Evolutionary conservation across 805 yeast genomes (phyloP).

Genomic region (Pichia manshurica): DNA sequence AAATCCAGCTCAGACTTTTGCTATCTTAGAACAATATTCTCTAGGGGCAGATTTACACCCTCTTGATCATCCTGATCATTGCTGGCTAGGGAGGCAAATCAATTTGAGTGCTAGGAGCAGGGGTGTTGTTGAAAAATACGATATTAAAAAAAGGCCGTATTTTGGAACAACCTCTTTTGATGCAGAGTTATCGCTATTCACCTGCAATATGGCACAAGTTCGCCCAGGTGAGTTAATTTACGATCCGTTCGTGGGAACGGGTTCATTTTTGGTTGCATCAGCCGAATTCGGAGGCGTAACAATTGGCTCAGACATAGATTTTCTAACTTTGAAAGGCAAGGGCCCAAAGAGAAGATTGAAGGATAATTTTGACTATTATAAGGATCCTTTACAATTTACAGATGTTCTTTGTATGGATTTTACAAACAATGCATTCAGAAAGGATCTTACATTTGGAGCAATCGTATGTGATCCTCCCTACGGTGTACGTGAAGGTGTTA

Average conservation of each 20-base stretch:
- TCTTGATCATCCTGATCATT: slow-evolving; percentile 41
- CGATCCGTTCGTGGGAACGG: slow-evolving; percentile 97
- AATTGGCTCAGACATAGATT: slow-evolving; percentile 88
- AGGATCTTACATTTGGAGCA: slow-evolving; percentile 58
- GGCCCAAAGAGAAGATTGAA: slow-evolving; percentile 22
- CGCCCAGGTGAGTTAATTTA: slow-evolving; percentile 60
- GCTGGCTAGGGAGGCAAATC: slow-evolving; percentile 76
- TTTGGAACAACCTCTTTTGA: slow-evolving; percentile 97
- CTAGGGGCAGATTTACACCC: slow-evolving; percentile 35
- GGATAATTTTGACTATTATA: slow-evolving; percentile 75
- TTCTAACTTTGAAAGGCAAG: slow-evolving; percentile 70
- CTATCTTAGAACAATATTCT: slow-evolving; percentile 68
- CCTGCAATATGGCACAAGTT: slow-evolving; percentile 82
- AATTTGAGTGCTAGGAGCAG: slow-evolving; percentile 53
- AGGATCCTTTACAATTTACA: slow-evolving; percentile 48
- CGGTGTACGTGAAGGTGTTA: slow-evolving; percentile 93
- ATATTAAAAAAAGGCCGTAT: slow-evolving; percentile 73
- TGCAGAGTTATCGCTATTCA: slow-evolving; percentile 81
- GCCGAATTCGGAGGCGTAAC: slow-evolving; percentile 77
- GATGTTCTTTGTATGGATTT: slow-evolving; percentile 91
- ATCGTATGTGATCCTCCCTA: slow-evolving; percentile 97
- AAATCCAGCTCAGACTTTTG: slow-evolving; percentile 62
- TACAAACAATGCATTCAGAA: slow-evolving; percentile 79
- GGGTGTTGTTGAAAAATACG: slow-evolving; percentile 69
- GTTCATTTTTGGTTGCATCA: slow-evolving; percentile 86